A percentile compares a stretch with the other conserved stretches of the same genome.
Evolutionary conservation across 2,329 filamentous ascomycete genomes (phyloP).

Genomic region (Aspergillus thermomutatus): DNA sequence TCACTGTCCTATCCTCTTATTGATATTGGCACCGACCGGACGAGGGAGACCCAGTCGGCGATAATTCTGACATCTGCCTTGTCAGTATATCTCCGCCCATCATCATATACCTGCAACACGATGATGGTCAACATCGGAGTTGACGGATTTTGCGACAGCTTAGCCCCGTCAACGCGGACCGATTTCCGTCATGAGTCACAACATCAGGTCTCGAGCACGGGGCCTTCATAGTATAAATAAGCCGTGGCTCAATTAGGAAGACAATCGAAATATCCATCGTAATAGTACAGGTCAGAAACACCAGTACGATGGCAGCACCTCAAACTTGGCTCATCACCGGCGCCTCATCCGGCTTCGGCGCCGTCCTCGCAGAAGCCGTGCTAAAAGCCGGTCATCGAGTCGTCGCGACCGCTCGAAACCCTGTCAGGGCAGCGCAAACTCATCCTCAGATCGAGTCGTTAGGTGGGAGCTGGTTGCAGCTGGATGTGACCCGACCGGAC

Average conservation of each 20-base stretch:
- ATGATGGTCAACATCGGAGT: not conserved
- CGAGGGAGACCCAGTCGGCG: no score
- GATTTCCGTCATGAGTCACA: no score
- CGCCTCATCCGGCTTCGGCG: conserved; percentile 52
- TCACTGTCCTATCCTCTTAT: no score
- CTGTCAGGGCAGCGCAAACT: conserved; percentile 16
- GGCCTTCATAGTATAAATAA: no score
- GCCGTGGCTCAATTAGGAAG: not conserved
- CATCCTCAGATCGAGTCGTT: conserved; percentile 1
- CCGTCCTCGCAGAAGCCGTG: conserved; percentile 43
- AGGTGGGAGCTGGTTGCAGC: conserved; percentile 7
- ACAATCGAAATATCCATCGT: not conserved
- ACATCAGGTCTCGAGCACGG: no score
- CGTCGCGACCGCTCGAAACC: conserved; percentile 49
- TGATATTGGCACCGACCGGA: no score
- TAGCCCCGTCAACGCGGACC: no score
- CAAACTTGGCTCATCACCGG: conserved; percentile 54
- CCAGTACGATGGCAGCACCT: not conserved
- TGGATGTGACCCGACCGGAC: conserved; percentile 12
- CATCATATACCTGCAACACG: not conserved
- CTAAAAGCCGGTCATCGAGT: conserved; percentile 49
- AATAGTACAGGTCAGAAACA: not conserved
- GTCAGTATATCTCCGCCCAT: not conserved
- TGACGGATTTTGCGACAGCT: not conserved
- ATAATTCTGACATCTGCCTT: not conserved